Evolutionary conservation across 371 early-diverging fungal species (phyloP).

Genomic region (Apophysomyces variabilis): DNA sequence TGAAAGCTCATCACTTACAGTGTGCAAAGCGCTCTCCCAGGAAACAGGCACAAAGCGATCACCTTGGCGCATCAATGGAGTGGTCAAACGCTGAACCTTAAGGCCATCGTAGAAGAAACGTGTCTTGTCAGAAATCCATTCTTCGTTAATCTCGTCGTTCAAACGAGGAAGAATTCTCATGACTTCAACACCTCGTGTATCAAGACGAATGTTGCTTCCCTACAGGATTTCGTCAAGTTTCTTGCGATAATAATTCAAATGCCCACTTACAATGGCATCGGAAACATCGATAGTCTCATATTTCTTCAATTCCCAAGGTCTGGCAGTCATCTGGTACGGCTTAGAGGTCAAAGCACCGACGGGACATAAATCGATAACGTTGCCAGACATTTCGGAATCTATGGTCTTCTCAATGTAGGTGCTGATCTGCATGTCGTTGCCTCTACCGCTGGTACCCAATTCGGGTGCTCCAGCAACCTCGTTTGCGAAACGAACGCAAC

Average conservation of each 20-base stretch:
- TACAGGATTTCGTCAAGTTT: constrained; percentile 9
- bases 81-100: constrained; percentile 92
- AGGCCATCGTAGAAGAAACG: constrained; percentile 95
- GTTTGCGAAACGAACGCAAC: constrained; percentile 98
- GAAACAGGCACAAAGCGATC: constrained; percentile 83
- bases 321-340: constrained; percentile 92
- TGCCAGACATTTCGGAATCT: constrained; percentile 95
- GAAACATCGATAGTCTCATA: constrained; percentile 95
- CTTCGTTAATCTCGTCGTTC: constrained; percentile 97
- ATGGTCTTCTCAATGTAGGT: constrained; percentile 92
- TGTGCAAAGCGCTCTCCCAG: constrained; percentile 88
- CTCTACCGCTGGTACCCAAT: constrained; percentile 94
- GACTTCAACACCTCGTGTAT: constrained; percentile 95
- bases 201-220: constrained; percentile 92
- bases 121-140: constrained; percentile 99
- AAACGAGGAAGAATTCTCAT: constrained; percentile 94
- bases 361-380: constrained; percentile 97
- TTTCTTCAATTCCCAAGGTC: constrained; percentile 97
- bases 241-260: neutral
- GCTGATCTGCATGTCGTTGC: constrained; percentile 98
- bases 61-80: constrained; percentile 87
- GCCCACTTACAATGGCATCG: constrained; percentile 77
- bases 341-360: constrained; percentile 97
- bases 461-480: constrained; percentile 97
- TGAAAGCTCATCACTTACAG: constrained; percentile 70